Base-by-base conservation (phyloP, 495 filamentous ascomycete species). In the Saxispiralis lemnorum region DNA sequence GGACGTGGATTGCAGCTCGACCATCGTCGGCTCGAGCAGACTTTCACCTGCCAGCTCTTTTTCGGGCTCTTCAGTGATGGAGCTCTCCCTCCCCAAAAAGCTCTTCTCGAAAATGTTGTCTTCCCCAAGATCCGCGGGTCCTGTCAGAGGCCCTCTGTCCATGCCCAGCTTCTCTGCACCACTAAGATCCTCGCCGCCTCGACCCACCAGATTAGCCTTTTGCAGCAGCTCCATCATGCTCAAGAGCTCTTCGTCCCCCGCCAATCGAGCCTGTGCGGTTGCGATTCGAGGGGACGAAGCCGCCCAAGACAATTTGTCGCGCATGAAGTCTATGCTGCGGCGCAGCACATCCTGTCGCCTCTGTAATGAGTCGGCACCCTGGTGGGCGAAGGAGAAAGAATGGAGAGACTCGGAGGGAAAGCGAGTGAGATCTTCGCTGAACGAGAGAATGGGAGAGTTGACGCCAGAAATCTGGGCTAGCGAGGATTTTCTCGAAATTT, bases 321-420 rank as follows among this genome's bases (percentile, higher is more conserved):
- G 77, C 88, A 99, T 89, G 57, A 96, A 96, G 61, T 96, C 92
- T 48, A 97, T 80, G 12, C 86, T 92, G 42, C 86, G 70, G 57
- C 94, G 95, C 53, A 99, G 57, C 15, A 93, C 79, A 63, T 85
- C 95, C 56, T 96, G 92, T 37, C 92, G 74, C 55, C 67, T 94
- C 54, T 93, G 81, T 20, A 96, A 71, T 35, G 80, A 67, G 52
- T 95, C 87, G 55, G 93, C 88, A 5, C 87, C 86, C 60, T 93
- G 88, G 45, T 94, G 83, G 2, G 92, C 84, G 59, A 99, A 99
- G 24, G 92, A 96, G 63, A 99, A 99, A 0, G 92, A 96, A 58
- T 99, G 89, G 45, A 99, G 62, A 0, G 89, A 99, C 60, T 99
- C 89, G 52, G 82, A 81, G 1, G 92, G 88, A 56, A 96, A 99